Conservation (phyloP, 2,329 filamentous ascomycete genomes). For the Penicillium sp. region DNA sequence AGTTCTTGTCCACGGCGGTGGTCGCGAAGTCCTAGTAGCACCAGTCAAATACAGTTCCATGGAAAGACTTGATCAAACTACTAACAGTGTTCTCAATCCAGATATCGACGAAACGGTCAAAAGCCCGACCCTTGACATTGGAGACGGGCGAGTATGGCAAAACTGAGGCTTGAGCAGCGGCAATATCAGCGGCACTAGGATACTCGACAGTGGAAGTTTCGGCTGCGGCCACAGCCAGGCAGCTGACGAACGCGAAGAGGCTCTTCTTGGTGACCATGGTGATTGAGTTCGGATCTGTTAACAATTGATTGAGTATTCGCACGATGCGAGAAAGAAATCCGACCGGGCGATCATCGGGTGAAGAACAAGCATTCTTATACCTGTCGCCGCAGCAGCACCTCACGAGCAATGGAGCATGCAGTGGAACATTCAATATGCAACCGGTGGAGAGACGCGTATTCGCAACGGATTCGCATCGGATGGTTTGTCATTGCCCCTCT, state of each 20-base stretch:
- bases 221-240: constrained; percentile 35
- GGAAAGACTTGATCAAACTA: constrained; percentile 40
- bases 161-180: constrained; percentile 59
- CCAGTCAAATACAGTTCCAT: constrained; percentile 45
- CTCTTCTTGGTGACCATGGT: constrained; percentile 59
- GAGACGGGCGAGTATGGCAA: constrained; percentile 67
- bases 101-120: constrained; percentile 73
- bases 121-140: constrained; percentile 72
- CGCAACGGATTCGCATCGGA: neutral
- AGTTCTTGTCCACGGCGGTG: constrained; percentile 62
- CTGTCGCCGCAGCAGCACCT: neutral
- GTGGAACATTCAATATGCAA: neutral
- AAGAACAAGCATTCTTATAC: constrained; percentile 30
- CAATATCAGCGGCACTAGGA: constrained; percentile 38
- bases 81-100: constrained; percentile 78
- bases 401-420: neutral
- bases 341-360: constrained; percentile 12
- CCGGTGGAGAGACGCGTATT: constrained; percentile 14
- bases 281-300: neutral
- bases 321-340: constrained; percentile 12
- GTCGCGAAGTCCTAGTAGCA: constrained; percentile 63
- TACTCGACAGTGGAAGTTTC: constrained; percentile 36
- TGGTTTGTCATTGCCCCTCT: neutral
- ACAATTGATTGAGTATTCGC: neutral
- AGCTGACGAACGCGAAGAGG: constrained; percentile 44